Conservation (phyloP, 2,329 filamentous ascomycete species). For the Colletotrichum australisinense region DNA sequence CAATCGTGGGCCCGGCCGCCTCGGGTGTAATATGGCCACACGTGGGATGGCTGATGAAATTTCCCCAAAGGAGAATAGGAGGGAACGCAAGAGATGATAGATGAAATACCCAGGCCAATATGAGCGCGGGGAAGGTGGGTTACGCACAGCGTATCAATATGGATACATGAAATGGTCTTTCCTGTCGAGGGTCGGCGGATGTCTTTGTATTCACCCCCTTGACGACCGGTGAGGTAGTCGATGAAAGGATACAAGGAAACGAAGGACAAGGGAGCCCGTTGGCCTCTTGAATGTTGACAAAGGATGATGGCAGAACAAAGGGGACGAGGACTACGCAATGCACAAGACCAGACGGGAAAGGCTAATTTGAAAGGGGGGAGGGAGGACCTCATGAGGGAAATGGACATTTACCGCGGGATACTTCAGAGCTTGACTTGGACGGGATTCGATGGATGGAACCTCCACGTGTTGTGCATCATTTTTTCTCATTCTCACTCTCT, state of each 20-base stretch:
- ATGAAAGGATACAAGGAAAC: not conserved
- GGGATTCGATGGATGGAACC: conserved; percentile 12
- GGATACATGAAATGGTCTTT: not conserved
- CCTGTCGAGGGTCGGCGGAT: not conserved
- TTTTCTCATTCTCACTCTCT: not conserved
- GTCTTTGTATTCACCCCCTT: conserved; percentile 10
- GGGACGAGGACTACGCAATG: conserved; percentile 1
- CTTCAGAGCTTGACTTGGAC: not conserved
- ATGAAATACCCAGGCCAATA: not conserved
- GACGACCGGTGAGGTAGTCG: not conserved
- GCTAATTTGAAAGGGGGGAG: conserved; percentile 13
- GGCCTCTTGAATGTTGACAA: conserved; percentile 14
- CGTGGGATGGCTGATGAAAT: conserved; percentile 2
- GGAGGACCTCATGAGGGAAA: not conserved
- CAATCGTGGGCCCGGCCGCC: conserved; percentile 1
- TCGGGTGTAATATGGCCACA: not conserved
- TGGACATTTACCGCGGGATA: not conserved
- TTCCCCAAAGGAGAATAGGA: not conserved
- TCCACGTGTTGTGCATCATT: not conserved
- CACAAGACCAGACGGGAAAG: conserved; percentile 15
- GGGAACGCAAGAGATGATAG: not conserved
- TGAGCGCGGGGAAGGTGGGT: not conserved
- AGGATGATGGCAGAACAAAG: conserved; percentile 14
- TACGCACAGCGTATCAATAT: not conserved
- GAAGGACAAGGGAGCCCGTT: conserved; percentile 20